Evolutionary conservation across 78 protist genomes (phyloP).

Genomic region (Dictyostelium brefeldianum): DNA sequence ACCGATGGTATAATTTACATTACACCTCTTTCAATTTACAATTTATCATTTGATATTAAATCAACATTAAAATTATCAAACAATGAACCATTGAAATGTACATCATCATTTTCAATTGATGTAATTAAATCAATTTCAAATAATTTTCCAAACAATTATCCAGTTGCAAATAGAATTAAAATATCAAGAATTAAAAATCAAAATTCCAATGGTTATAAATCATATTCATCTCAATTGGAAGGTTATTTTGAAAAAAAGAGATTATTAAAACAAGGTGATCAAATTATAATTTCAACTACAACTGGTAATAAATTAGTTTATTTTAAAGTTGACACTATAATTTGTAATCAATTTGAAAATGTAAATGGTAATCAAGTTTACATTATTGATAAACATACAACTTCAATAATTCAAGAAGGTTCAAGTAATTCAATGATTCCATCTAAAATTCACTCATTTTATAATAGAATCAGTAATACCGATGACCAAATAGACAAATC

Average conservation of each 20-base stretch:
- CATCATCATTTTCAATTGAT: not conserved
- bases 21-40: slow-evolving; percentile 48
- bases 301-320: slow-evolving; percentile 9
- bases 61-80: not conserved
- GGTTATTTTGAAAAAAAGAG: slow-evolving; percentile 28
- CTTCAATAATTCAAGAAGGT: slow-evolving; percentile 82
- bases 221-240: slow-evolving; percentile 39
- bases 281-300: not conserved
- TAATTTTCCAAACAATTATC: slow-evolving; percentile 13
- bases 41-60: slow-evolving; percentile 16
- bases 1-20: slow-evolving; percentile 39
- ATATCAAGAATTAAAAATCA: slow-evolving; percentile 51
- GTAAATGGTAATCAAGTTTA: slow-evolving; percentile 7
- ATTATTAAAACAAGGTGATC: slow-evolving; percentile 49
- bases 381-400: slow-evolving; percentile 21
- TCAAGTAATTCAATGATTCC: slow-evolving; percentile 68
- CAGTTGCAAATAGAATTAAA: slow-evolving; percentile 45
- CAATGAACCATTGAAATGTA: not conserved
- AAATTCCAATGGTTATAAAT: slow-evolving; percentile 46
- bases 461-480: not conserved
- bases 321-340: slow-evolving; percentile 33
- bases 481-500: not conserved
- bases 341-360: not conserved
- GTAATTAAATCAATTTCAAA: not conserved
- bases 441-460: slow-evolving; percentile 19